Percentiles rank a stretch among this genome's conserved stretches.
These are phyloP conservation scores for Chaetomium sp. DNA, from an alignment of 2,329 filamentous ascomycete genomes.

Conservation along the genomic window DNA sequence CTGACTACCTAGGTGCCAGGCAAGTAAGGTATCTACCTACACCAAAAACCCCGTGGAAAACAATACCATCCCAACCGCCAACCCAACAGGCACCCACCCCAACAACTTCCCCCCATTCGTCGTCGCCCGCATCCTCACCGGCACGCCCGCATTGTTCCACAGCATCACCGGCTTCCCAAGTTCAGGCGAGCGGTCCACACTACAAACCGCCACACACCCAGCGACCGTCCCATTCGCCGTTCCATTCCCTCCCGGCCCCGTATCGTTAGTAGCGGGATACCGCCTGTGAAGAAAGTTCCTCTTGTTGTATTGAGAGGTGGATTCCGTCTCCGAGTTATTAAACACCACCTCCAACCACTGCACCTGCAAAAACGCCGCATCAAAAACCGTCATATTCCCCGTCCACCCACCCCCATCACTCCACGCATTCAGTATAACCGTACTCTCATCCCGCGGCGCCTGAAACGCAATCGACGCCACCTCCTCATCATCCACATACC, in stretches of 20 bases:
- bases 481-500: conserved; percentile 48
- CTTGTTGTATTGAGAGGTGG: not conserved
- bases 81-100: conserved; percentile 1
- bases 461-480: conserved; percentile 49
- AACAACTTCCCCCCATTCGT: not conserved
- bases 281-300: too few relatives aligned
- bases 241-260: too few relatives aligned
- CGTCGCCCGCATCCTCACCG: not conserved
- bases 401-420: conserved; percentile 54
- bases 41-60: conserved; percentile 3
- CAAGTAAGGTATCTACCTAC: not conserved
- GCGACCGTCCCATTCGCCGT: not conserved
- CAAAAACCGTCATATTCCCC: conserved; percentile 48
- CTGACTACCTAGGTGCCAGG: not conserved
- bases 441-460: conserved; percentile 45
- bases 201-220: conserved; percentile 28
- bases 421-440: conserved; percentile 55
- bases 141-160: conserved; percentile 17
- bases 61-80: not conserved
- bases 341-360: conserved; percentile 59
- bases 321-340: conserved; percentile 34
- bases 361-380: conserved; percentile 49
- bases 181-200: conserved; percentile 31
- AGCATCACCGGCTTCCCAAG: conserved; percentile 36
- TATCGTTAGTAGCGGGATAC: too few relatives aligned